phyloP scores from a whole-genome alignment of 2,329 filamentous ascomycete species.

The Fusarium illudens region DNA sequence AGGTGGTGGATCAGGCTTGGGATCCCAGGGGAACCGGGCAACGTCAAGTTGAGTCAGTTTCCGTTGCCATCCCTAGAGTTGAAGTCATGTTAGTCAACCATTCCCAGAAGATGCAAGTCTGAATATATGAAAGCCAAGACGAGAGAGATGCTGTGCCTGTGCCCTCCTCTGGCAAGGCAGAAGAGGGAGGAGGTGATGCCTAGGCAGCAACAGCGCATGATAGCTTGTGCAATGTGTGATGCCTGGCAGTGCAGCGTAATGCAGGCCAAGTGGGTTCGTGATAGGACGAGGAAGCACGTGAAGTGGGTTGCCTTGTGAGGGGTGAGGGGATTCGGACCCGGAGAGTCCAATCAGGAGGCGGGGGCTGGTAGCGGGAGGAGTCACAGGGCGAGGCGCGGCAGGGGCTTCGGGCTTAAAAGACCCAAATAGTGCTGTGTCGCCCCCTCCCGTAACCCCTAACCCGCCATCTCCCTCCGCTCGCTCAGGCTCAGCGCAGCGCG shows the following conservation, averaged over 20 bases:
- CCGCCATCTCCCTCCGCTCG: constrained; percentile 39
- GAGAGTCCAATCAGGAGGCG: constrained; percentile 35
- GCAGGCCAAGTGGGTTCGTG: constrained; percentile 5
- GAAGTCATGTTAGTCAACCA: constrained; percentile 34
- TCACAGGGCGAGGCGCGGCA: constrained; percentile 35
- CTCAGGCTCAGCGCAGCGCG: no score
- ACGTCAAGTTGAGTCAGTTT: constrained; percentile 87
- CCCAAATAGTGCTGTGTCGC: constrained; percentile 64
- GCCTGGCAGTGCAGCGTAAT: constrained; percentile 18
- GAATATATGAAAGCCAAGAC: not conserved
- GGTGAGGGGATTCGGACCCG: constrained; percentile 4
- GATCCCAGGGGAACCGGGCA: constrained; percentile 95
- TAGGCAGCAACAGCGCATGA: not conserved
- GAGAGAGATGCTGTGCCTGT: not conserved
- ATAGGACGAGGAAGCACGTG: constrained; percentile 18
- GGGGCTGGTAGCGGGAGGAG: constrained; percentile 27
- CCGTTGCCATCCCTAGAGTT: constrained; percentile 84
- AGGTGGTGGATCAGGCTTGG: constrained; percentile 71
- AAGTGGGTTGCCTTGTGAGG: constrained; percentile 27
- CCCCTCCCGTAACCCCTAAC: constrained; percentile 51
- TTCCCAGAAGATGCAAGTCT: not conserved
- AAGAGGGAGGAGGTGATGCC: not conserved
- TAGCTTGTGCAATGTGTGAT: constrained; percentile 4
- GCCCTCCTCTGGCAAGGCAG: not conserved
- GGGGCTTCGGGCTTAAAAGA: constrained; percentile 58